Evolutionary conservation across 768 basidiomycete species (phyloP), one percentile per base, ranked within the genome.

Genomic region (Leccinum subtestaceum): DNA sequence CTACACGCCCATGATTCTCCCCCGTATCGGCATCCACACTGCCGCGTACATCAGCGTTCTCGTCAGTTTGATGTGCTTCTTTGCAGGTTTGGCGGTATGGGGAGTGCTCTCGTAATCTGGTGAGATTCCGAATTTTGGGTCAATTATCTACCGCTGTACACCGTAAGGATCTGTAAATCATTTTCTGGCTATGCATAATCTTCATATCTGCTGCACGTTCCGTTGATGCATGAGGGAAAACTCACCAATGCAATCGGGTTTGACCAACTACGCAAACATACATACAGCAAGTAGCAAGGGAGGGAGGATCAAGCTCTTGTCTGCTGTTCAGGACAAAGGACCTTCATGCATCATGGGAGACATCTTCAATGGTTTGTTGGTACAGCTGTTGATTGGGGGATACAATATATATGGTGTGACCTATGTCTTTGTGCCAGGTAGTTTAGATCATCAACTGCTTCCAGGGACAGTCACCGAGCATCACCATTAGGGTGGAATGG

Each of bases 31-130:
- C 7, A 80, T 92, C 29, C 91, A 90, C 53, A 84, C 84, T 0
- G 87, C 86, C 32, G 89, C 88, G 25, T 94, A 91, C 71, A 76
- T 86, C 10, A 84, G 82, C 21, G 76, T 85, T 48, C 70, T 93
- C 31, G 79, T 88, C 4, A 84, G 85, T 0, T 73, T 93, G 12
- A 86, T 87, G 27, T 76, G 78, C 40, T 83, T 93, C 64, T 92
- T 93, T 68, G 80, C 83, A 4, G 91, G 89, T 3, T 73, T 93
- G 53, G 88, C 83, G 0, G 72, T 83, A 9, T 93, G 91, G 91
- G 84, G 82, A 29, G 89, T 78, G 6, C 71, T 93, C 53, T 80
- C 81, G 25, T 84, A 57, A 54, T 9, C 38, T 27, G 36, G 34
- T 47, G 17, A 19, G 40, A 47, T 59, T 6, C 55, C 10, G 53